phyloP scores from a whole-genome alignment of 345 rosid species.

The Cochlearia excelsa region DNA sequence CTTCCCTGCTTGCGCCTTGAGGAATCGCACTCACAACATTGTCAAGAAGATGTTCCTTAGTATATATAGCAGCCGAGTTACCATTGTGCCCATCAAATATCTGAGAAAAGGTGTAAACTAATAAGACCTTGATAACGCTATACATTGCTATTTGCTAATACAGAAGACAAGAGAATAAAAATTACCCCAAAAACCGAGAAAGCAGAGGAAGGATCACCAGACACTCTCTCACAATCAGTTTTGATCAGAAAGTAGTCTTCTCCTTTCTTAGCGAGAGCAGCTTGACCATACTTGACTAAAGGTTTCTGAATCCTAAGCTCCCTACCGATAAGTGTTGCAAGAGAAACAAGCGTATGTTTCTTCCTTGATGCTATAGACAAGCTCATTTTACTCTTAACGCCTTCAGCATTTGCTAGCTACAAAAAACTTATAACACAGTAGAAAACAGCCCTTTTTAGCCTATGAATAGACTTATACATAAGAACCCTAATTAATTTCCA shows the following conservation, averaged over 20 bases:
- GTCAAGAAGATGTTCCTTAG: slow-evolving; percentile 72
- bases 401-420: slow-evolving; percentile 48
- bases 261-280: slow-evolving; percentile 95
- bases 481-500: slow-evolving; percentile 26
- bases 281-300: slow-evolving; percentile 87
- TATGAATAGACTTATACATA: neutral
- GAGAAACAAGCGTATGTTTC: slow-evolving; percentile 81
- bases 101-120: slow-evolving; percentile 35
- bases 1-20: slow-evolving; percentile 63
- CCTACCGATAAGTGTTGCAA: slow-evolving; percentile 86
- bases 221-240: slow-evolving; percentile 75
- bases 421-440: slow-evolving; percentile 1
- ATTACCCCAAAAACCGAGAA: slow-evolving; percentile 95
- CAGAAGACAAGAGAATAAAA: slow-evolving; percentile 7
- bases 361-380: slow-evolving; percentile 39
- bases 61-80: slow-evolving; percentile 92
- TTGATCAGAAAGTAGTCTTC: slow-evolving; percentile 91
- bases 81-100: slow-evolving; percentile 99
- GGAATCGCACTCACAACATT: slow-evolving; percentile 95
- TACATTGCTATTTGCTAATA: neutral
- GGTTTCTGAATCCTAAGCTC: slow-evolving; percentile 91
- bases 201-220: slow-evolving; percentile 69
- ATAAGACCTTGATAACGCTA: neutral
- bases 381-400: slow-evolving; percentile 50
- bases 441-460: slow-evolving; percentile 3